phyloP scores from a whole-genome alignment of 1,139 yeast species.

The Yamadazyma triangularis region DNA sequence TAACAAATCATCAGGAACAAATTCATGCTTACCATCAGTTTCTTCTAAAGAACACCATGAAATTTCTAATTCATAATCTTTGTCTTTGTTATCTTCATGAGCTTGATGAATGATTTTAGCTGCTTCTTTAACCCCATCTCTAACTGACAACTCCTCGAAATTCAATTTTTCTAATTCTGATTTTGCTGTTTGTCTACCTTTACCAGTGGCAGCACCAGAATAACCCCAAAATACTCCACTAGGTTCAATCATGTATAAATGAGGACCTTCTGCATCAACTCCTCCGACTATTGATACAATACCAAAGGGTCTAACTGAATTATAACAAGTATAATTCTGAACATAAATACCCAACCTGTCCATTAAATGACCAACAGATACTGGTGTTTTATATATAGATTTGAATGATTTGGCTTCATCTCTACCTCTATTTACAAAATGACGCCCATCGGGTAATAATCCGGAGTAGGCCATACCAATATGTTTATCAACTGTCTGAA shows the following conservation, averaged over 20 bases:
- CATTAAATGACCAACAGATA: constrained; percentile 77
- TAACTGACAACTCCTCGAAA: constrained; percentile 60
- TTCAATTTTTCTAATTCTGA: constrained; percentile 92
- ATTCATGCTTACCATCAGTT: constrained; percentile 77
- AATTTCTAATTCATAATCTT: constrained; percentile 92
- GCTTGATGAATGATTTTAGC: constrained; percentile 91
- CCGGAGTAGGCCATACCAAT: constrained; percentile 95
- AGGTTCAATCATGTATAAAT: constrained; percentile 95
- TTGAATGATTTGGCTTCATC: constrained; percentile 86
- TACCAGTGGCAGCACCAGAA: constrained; percentile 95
- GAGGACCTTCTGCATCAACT: constrained; percentile 82
- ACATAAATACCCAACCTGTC: constrained; percentile 89
- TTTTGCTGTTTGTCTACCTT: constrained; percentile 95
- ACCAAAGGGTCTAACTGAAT: constrained; percentile 97
- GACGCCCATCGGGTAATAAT: constrained; percentile 93
- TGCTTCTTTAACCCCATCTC: constrained; percentile 87
- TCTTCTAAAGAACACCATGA: constrained; percentile 75
- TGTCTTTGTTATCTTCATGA: constrained; percentile 96
- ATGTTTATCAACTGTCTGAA: constrained; percentile 90
- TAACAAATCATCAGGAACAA: constrained; percentile 71
- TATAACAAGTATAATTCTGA: constrained; percentile 93
- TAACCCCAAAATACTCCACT: constrained; percentile 98
- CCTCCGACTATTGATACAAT: constrained; percentile 92
- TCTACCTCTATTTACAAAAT: constrained; percentile 85
- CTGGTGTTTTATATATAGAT: constrained; percentile 68